Percentiles rank a stretch among this genome's conserved stretches.
These are phyloP conservation scores for Rubus parviflorus DNA, from an alignment of 306 rosid genomes.

Conservation along the genomic window DNA sequence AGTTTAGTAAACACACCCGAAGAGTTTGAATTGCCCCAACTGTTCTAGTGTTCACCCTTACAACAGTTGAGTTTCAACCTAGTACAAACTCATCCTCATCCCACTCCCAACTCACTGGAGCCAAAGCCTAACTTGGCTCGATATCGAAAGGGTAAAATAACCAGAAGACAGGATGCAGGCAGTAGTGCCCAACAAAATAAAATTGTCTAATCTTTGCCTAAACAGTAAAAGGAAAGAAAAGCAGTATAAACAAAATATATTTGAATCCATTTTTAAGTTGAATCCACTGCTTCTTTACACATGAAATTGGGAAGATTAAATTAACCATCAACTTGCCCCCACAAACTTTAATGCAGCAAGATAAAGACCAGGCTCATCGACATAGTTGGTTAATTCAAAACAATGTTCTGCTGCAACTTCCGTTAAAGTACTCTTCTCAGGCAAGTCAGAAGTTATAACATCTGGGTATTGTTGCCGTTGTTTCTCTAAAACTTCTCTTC, in stretches of 20 bases:
- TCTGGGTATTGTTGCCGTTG: conserved; percentile 56
- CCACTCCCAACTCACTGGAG: background rate
- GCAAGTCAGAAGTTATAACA: conserved; percentile 66
- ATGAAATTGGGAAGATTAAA: background rate
- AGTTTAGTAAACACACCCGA: too few relatives aligned
- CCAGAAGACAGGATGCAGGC: background rate
- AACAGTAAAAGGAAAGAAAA: background rate
- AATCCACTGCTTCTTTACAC: background rate
- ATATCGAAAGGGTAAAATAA: background rate
- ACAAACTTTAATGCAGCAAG: conserved; percentile 63
- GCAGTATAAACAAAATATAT: background rate
- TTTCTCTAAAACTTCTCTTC: conserved; percentile 60
- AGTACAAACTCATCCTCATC: background rate
- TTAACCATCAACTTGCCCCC: conserved; percentile 16
- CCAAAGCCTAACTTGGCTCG: background rate
- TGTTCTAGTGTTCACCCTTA: background rate
- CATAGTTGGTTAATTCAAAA: conserved; percentile 60
- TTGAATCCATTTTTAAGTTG: background rate
- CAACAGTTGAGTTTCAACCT: background rate
- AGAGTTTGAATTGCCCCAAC: too few relatives aligned
- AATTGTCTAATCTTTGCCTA: background rate
- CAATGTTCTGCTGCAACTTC: conserved; percentile 60
- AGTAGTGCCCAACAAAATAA: background rate
- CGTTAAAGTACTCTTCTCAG: conserved; percentile 53
- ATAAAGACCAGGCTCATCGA: conserved; percentile 63